These are phyloP conservation scores for Chaetomium cochliodes DNA, from an alignment of 495 filamentous ascomycete species.

Conservation along the genomic window DNA sequence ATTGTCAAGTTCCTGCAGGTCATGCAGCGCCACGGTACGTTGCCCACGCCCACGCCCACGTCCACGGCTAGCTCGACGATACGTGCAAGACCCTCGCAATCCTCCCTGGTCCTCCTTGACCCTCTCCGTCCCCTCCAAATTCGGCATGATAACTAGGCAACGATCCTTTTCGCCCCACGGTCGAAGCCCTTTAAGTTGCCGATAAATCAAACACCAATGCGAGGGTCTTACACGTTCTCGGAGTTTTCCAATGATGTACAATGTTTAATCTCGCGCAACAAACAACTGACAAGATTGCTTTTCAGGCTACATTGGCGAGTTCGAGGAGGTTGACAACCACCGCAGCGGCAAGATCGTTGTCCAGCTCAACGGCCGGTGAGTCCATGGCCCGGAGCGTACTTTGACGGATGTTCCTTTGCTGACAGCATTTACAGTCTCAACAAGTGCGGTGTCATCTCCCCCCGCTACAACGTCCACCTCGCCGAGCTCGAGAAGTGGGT, in stretches of 20 bases:
- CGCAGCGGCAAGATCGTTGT: conserved; percentile 97
- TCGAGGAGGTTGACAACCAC: conserved; percentile 99
- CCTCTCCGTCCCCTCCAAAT: conserved; percentile 12
- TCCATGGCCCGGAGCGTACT: conserved; percentile 41
- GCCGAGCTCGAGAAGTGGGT: conserved; percentile 98
- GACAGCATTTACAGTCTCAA: conserved; percentile 61
- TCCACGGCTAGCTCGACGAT: not conserved
- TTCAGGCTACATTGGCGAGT: conserved; percentile 98
- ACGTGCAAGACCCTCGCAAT: conserved; percentile 30
- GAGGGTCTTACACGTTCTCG: conserved; percentile 94
- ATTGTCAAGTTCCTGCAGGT: conserved; percentile 98
- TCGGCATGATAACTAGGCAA: conserved; percentile 99
- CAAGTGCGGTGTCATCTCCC: conserved; percentile 98
- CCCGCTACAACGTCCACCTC: conserved; percentile 97
- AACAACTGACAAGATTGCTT: conserved; percentile 52
- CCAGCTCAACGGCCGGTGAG: conserved; percentile 79
- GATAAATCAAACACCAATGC: conserved; percentile 67
- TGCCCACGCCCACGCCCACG: conserved; percentile 36
- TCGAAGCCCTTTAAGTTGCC: conserved; percentile 98
- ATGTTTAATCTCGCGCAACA: conserved; percentile 94
- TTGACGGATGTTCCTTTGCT: conserved; percentile 3
- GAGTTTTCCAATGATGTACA: conserved; percentile 65
- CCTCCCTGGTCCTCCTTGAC: no score
- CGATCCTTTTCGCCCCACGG: conserved; percentile 73
- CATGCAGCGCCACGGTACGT: conserved; percentile 99